Evolutionary conservation across 352 stramenopile genomes (phyloP), one percentile per base, ranked within the genome.

Genomic region (Globisporangium takayamanum): DNA sequence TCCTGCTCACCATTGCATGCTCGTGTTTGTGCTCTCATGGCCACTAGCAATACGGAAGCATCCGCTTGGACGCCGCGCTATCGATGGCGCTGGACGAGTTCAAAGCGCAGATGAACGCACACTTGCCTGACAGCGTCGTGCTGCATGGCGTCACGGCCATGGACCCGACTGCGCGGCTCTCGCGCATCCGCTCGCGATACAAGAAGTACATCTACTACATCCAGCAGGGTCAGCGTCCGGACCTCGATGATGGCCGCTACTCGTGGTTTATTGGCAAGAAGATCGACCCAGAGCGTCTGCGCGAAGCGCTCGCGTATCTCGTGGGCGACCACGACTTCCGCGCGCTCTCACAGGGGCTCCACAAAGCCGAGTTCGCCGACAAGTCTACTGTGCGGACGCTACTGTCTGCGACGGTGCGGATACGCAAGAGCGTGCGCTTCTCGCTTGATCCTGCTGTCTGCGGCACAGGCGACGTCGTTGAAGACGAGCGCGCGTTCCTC

Each of bases 121-220:
- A 69, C 76, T 53, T 90, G 11, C 73, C 63, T 7, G 70, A 70
- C 7, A 64, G 62, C 11, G 72, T 95, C 20, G 67, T 79, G 11
- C 68, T 91, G 5, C 74, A 88, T 14, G 58, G 55, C 0, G 70
- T 93, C 15, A 74, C 56, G 2, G 47, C 50, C 1, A 53, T 87
- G 54, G 48, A 62, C 20, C 60, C 64, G 2, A 63, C 61, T 8
- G 68, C 61, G n/a, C 54, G 67, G 33, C 75, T 74, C 3, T 73
- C 73, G 36, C 81, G 83, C 26, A 89, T 90, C 60, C 84, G 83
- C 6, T 92, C 85, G 41, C 76, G 74, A 22, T 89, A 84, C 74
- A 95, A 95, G 60, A 91, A 92, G 70, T 95, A 95, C 64, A 72
- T 95, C 45, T 95, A 95, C 76, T 95, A 95, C 67, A 74, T 95